Base-by-base conservation (phyloP, 2,329 filamentous ascomycete genomes). In the Fusarium musae region DNA sequence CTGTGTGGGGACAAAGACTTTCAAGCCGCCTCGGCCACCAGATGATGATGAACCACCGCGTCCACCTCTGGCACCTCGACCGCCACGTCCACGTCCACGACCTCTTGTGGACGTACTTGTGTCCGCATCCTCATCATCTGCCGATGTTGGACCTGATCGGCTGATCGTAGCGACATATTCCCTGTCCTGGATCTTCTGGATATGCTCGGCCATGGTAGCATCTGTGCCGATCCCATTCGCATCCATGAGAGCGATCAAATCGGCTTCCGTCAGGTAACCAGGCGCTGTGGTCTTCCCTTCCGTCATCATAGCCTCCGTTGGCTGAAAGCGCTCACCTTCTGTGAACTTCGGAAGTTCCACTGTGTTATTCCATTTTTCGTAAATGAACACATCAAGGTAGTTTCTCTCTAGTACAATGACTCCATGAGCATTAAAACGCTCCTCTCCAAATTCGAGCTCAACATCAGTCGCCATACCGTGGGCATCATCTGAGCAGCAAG, bases 171-270 rank as follows among this genome's bases (percentile, higher is more conserved):
- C 89, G 56, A 95, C 96, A 78, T 99, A 99, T 76, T 95, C 88
- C 67, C 96, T 88, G 66, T 95, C 90, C 82, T 98, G 95, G 77
- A 99, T 97, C 82, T 96, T 99, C 66, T 93, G 91, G 78, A 99
- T 99, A 80, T 99, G 96, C 78, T 99, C 96, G 0, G 96, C 96
- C 96, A 99, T 99, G 2, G 96, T 99, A 11, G 96, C 96, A 84
- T 99, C 96, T 15, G 96, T 99, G 17, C 96, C 96, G 73, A 99
- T 99, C 5, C 96, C 96, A 80, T 99, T 99, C 49, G 94, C 95
- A 83, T 99, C 96, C 96, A 99, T 99, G 16, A 99, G 88, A 6
- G 93, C 93, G 79, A 99, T 97, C 32, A 99, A 87, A 80, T 99
- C 96, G 1, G 96, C 95, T 80, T 99, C 96, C 0, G 96, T 98